A percentile compares a stretch with the other conserved stretches of the same genome.
phyloP scores from a whole-genome alignment of 2,329 filamentous ascomycete genomes.

The Metarhizium sp. region DNA sequence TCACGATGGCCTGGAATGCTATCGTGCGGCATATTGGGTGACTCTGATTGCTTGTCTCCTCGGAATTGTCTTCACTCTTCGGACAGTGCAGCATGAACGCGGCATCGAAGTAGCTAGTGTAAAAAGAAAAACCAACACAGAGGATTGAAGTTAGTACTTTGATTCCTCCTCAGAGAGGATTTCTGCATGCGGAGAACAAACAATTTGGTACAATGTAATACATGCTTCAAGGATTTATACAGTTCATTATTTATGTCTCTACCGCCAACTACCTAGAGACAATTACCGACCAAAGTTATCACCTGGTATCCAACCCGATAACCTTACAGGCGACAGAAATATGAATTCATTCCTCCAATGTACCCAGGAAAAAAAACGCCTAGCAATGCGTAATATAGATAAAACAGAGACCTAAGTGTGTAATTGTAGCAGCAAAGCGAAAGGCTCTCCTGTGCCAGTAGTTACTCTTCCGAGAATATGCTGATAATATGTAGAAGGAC shows the following conservation, averaged over 20 bases:
- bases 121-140: constrained; percentile 21
- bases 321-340: not conserved
- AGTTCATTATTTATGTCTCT: not conserved
- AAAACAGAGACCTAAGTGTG: not conserved
- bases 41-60: constrained; percentile 64
- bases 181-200: not conserved
- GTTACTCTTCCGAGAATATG: too few relatives aligned
- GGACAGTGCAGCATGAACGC: constrained; percentile 55
- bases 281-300: not conserved
- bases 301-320: constrained; percentile 1
- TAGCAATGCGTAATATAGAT: constrained; percentile 4
- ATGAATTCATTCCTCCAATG: not conserved
- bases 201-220: not conserved
- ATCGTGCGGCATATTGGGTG: constrained; percentile 68
- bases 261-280: not conserved
- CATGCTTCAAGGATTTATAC: not conserved
- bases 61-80: constrained; percentile 61
- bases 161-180: not conserved
- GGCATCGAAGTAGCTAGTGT: constrained; percentile 27
- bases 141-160: not conserved
- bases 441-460: not conserved
- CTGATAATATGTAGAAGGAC: too few relatives aligned
- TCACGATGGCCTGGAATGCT: constrained; percentile 69
- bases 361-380: constrained; percentile 2
- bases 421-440: too few relatives aligned